These are phyloP conservation scores for Wickerhamomyces sp. DNA, from an alignment of 1,139 yeast species.

Conservation along the genomic window DNA sequence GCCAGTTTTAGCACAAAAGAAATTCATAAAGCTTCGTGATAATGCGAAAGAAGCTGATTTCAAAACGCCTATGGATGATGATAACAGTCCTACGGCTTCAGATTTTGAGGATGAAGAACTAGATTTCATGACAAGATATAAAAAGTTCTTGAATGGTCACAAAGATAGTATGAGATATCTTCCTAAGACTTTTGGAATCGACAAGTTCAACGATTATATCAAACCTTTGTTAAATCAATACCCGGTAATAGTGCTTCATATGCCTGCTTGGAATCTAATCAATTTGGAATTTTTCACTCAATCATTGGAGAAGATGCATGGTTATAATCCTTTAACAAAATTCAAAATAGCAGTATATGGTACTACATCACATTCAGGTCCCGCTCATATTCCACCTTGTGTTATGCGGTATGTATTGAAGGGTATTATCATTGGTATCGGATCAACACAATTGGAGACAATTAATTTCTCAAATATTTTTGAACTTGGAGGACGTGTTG, in stretches of 20 bases:
- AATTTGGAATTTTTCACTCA: not conserved
- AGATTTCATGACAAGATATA: not conserved
- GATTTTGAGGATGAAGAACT: not conserved
- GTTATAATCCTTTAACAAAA: not conserved
- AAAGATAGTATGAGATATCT: not conserved
- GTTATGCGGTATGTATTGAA: not conserved
- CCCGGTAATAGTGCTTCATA: not conserved
- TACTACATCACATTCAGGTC: not conserved
- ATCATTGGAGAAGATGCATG: not conserved
- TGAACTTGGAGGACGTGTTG: not conserved
- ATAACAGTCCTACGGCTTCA: not conserved
- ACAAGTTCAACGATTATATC: not conserved
- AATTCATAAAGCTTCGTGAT: not conserved
- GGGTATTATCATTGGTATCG: not conserved
- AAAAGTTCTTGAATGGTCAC: not conserved
- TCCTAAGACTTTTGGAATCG: not conserved
- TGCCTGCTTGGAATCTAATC: not conserved
- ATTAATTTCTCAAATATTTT: not conserved
- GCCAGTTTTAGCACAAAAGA: not conserved
- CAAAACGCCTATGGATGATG: not conserved
- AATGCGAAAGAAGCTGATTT: not conserved
- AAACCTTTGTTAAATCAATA: not conserved
- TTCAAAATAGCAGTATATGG: not conserved
- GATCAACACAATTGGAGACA: not conserved
- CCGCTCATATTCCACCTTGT: not conserved